Evolutionary conservation across 1,284 basidiomycete species (phyloP).

Genomic region (Irpex sp.): DNA sequence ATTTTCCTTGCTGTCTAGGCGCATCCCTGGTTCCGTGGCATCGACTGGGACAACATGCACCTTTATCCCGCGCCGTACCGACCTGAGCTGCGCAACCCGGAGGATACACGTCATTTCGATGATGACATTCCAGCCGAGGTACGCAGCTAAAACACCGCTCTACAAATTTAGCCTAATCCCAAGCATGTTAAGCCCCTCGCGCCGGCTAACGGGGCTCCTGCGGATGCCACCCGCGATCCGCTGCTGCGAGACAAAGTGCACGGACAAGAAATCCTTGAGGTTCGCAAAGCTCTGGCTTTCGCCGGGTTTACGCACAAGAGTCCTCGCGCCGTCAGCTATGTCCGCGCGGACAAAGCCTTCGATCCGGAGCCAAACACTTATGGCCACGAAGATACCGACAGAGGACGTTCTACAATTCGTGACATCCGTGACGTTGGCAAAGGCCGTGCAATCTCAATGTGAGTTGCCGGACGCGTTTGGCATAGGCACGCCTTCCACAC

Average conservation of each 20-base stretch:
- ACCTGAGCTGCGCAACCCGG: slow-evolving; percentile 75
- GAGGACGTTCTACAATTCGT: slow-evolving; percentile 60
- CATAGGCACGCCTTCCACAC: slow-evolving; percentile 16
- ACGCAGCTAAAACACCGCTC: slow-evolving; percentile 26
- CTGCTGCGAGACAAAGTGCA: slow-evolving; percentile 82
- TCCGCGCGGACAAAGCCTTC: slow-evolving; percentile 69
- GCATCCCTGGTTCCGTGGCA: slow-evolving; percentile 84
- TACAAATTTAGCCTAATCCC: not conserved
- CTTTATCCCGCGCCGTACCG: slow-evolving; percentile 81
- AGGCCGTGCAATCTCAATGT: slow-evolving; percentile 79
- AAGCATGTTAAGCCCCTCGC: slow-evolving; percentile 65
- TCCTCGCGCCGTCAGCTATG: slow-evolving; percentile 71
- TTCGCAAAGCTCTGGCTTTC: slow-evolving; percentile 89
- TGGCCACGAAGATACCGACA: slow-evolving; percentile 42
- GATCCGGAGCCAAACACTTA: slow-evolving; percentile 49
- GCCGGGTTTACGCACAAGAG: slow-evolving; percentile 89
- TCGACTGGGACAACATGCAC: slow-evolving; percentile 84
- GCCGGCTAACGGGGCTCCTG: slow-evolving; percentile 81
- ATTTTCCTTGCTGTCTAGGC: slow-evolving; percentile 38
- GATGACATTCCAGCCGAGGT: slow-evolving; percentile 91
- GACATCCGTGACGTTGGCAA: slow-evolving; percentile 52
- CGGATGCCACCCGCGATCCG: slow-evolving; percentile 85
- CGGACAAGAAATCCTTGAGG: slow-evolving; percentile 82
- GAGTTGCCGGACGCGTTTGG: slow-evolving; percentile 10
- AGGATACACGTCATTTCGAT: slow-evolving; percentile 90